Evolutionary conservation across 2,329 filamentous ascomycete species (phyloP).

Genomic region (Paraphaeosphaeria sporulosa): DNA sequence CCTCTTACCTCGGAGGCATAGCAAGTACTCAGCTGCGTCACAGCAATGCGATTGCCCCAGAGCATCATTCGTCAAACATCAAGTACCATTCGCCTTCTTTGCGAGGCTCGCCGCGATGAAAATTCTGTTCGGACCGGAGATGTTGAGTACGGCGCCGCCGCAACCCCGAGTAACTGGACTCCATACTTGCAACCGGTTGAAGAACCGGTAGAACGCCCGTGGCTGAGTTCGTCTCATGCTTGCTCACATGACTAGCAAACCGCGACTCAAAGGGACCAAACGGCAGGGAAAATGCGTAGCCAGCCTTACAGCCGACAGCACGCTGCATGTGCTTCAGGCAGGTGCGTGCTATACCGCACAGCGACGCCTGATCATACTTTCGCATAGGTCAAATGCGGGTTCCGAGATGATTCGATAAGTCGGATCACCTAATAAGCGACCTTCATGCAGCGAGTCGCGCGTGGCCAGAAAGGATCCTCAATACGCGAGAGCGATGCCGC

Average conservation of each 20-base stretch:
- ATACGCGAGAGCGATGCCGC: neutral
- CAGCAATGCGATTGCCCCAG: neutral
- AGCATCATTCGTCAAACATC: neutral
- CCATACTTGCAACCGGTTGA: neutral
- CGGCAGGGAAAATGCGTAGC: neutral
- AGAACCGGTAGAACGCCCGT: neutral
- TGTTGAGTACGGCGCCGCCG: neutral
- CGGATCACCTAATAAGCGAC: neutral
- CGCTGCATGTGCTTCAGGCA: conserved; percentile 16
- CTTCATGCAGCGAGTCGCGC: conserved; percentile 8
- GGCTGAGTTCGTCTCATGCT: neutral
- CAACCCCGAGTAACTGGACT: neutral
- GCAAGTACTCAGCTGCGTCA: neutral
- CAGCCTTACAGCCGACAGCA: neutral
- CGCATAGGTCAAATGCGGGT: neutral
- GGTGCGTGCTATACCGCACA: conserved; percentile 9
- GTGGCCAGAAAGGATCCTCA: conserved; percentile 1
- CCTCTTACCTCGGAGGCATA: neutral
- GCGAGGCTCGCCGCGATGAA: neutral
- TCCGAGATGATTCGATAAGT: neutral
- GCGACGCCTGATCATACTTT: neutral
- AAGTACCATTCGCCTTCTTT: neutral
- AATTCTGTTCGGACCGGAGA: neutral
- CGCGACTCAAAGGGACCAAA: neutral
- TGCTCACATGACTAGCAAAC: neutral